Base-by-base conservation (phyloP, 116 monocot species). In the Phalaenopsis hybrid region DNA sequence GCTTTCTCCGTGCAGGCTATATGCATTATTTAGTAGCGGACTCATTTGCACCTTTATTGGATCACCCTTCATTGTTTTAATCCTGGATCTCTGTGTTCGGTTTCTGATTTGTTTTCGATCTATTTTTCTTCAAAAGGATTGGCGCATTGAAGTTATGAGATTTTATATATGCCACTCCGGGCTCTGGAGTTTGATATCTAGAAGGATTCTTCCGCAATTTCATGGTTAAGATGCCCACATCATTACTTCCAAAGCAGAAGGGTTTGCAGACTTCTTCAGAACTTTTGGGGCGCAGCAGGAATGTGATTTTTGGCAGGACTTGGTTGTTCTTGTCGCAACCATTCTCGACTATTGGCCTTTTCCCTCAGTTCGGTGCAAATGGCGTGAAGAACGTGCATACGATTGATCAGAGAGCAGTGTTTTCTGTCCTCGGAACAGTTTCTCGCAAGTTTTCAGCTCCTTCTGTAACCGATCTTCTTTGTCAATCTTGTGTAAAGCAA, bases 191-290 rank as follows among this genome's bases (percentile, higher is more conserved):
- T 63, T 79, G 43, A 80, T 86, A 31, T 18, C 2, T 55, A 63
- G 50, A 79, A 61, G 37, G 50, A 44, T 21, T 45, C 28, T 41
- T 83, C 46, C 74, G n/a, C 81, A 33, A 15, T 57, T 79, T 41
- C 34, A 61, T 49, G 58, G 49, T 52, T 86, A 90, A 89, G 86
- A 93, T 93, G 93, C 63, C 91, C 80, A 76, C 88, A 25, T 79
- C 58, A 44, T 77, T 67, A 44, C 57, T 89, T 79, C 46, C 86
- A 44, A 85, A 84, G 28, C 79, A 85, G 15, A 89, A 89, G 34
- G 84, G 86, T 79, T 81, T 92, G 65, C 85, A 79, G 33, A 83
- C 85, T 50, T 83, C 88, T 3, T 76, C 83, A 17, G 90, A 85
- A 37, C 44, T 88, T 55, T 68, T 83, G 10, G 65, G 78, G 50